Base-by-base conservation (phyloP, 2,329 filamentous ascomycete genomes). In the Hypoxylon sp. region DNA sequence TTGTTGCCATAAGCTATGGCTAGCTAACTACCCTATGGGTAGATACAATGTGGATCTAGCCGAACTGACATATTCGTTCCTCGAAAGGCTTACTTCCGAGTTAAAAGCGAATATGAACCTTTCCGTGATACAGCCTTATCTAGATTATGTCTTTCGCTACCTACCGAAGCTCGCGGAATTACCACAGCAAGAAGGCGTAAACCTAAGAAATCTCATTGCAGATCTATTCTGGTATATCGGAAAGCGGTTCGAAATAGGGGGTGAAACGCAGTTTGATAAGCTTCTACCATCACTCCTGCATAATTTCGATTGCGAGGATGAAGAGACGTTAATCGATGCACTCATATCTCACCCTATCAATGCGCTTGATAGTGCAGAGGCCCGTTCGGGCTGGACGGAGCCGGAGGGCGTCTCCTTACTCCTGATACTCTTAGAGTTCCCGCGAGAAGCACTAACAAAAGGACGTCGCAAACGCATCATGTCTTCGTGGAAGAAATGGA, bases 401-500 rank as follows among this genome's bases (percentile, higher is more conserved):
- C 64, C 72, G 36, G 54, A 72, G 44, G 70, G 67, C 20, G 30
- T 70, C 30, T 65, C 68, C 8, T 40, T 70, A 7, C 49, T 77
- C 26, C 61, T 54, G 22, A 62, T 69, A 38, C 61, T 77, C 3
- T 51, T 75, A 3, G 67, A 72, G 32, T 74, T 76, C 24, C 74
- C 74, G 26, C 58, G 61, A 20, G 74, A 74, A 26, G 64, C 66
- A 12, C 73, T 73, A 42, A 74, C 72, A 2, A 75, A 72, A 65
- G 71, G 68, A 16, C 71, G 75, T 18, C 73, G 76, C n/a, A 77
- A 76, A 48, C 72, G 71, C 3, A 69, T 76, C 16, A 74, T 77
- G 72, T 64, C 64, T 20, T 77, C 74, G 12, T 77, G 75, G 75
- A 74, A 72, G 61, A 75, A 70, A 49, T 68, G 69, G 52, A 72